A percentile compares a stretch with the other conserved stretches of the same genome.
These are phyloP conservation scores for Phytophthora cryptogea DNA, from an alignment of 352 stramenopile species.

Conservation along the genomic window DNA sequence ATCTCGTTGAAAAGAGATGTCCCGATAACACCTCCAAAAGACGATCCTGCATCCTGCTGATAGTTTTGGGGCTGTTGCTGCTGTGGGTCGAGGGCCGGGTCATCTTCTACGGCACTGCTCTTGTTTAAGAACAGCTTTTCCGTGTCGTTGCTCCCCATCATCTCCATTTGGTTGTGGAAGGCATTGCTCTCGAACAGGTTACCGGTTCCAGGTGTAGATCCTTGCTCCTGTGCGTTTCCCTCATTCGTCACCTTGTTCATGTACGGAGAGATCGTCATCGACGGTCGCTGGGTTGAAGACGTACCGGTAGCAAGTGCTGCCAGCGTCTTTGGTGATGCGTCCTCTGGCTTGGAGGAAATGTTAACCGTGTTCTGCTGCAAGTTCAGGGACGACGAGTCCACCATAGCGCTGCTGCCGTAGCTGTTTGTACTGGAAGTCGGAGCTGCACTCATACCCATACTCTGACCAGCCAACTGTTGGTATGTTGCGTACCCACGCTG, in stretches of 20 bases:
- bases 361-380: constrained; percentile 46
- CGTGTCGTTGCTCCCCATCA: constrained; percentile 34
- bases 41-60: constrained; percentile 20
- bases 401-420: constrained; percentile 25
- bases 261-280: constrained; percentile 70
- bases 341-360: constrained; percentile 39
- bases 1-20: constrained; percentile 72
- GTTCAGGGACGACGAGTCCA: constrained; percentile 31
- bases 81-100: constrained; percentile 33
- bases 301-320: constrained; percentile 34
- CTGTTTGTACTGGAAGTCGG: constrained; percentile 28
- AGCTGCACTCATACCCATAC: constrained; percentile 27
- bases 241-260: constrained; percentile 72
- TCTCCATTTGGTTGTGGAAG: constrained; percentile 75
- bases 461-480: constrained; percentile 36
- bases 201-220: constrained; percentile 26
- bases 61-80: constrained; percentile 25
- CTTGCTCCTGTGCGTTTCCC: constrained; percentile 27
- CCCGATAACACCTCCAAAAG: constrained; percentile 40
- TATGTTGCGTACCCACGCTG: constrained; percentile 50
- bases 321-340: constrained; percentile 46
- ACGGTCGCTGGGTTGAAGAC: constrained; percentile 46
- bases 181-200: constrained; percentile 79
- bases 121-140: constrained; percentile 50
- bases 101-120: constrained; percentile 32